phyloP scores from a whole-genome alignment of 1,139 yeast species.

The Zygosaccharomyces pseudobailii region DNA sequence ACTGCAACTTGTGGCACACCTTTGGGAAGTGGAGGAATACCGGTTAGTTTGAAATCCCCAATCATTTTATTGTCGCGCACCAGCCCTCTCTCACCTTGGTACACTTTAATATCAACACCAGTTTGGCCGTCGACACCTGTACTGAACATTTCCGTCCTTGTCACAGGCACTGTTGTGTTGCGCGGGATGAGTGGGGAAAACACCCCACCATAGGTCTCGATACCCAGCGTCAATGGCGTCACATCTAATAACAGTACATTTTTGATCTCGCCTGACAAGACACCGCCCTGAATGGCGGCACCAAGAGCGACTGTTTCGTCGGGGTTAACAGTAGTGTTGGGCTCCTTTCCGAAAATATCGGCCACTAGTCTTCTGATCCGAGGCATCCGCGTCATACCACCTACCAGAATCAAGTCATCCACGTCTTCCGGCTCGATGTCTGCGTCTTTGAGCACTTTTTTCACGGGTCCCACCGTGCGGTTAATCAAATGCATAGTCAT shows the following conservation, averaged over 20 bases:
- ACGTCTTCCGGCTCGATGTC: conserved; percentile 56
- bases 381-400: conserved; percentile 88
- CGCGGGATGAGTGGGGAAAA: conserved; percentile 73
- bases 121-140: conserved; percentile 87
- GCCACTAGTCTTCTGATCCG: conserved; percentile 56
- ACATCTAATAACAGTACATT: conserved; percentile 72
- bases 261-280: conserved; percentile 62
- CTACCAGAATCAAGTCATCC: conserved; percentile 69
- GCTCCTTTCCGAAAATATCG: conserved; percentile 51
- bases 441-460: conserved; percentile 65
- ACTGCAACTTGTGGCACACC: conserved; percentile 75
- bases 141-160: conserved; percentile 65
- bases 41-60: conserved; percentile 64
- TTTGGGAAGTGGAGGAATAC: conserved; percentile 68
- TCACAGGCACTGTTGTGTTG: conserved; percentile 72
- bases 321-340: conserved; percentile 67
- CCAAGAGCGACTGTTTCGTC: conserved; percentile 85
- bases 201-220: conserved; percentile 81
- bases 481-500: conserved; percentile 59
- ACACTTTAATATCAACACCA: conserved; percentile 71
- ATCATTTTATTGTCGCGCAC: conserved; percentile 69
- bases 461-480: conserved; percentile 60
- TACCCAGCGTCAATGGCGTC: conserved; percentile 73
- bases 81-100: conserved; percentile 72
- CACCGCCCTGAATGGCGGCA: conserved; percentile 82